Conservation (phyloP, 495 filamentous ascomycete species). For the Xylona heveae region DNA sequence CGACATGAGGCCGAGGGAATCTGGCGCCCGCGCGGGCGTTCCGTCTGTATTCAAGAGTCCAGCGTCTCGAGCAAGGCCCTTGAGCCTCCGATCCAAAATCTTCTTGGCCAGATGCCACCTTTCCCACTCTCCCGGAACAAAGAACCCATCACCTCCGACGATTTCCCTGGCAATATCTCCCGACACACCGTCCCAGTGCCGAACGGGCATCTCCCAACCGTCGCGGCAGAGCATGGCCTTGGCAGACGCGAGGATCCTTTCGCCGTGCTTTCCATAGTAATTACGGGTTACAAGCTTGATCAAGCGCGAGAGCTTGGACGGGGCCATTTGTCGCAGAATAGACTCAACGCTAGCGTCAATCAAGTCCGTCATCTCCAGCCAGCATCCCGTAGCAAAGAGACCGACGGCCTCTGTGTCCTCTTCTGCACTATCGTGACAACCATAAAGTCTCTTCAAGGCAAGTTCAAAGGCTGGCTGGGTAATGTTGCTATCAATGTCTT, state of each 20-base stretch:
- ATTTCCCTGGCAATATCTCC: conserved; percentile 34
- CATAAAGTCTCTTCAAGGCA: conserved; percentile 33
- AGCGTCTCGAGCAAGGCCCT: conserved; percentile 18
- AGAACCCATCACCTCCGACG: conserved; percentile 38
- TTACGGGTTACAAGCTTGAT: conserved; percentile 34
- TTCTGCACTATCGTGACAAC: conserved; percentile 22
- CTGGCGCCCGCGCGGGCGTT: conserved; percentile 14
- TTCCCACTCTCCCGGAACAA: conserved; percentile 33
- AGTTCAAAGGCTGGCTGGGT: conserved; percentile 34
- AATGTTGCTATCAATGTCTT: conserved; percentile 33
- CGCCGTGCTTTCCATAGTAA: conserved; percentile 34
- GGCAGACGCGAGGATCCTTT: conserved; percentile 29
- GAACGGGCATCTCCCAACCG: conserved; percentile 35
- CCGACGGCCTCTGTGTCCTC: conserved; percentile 32
- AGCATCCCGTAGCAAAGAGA: conserved; percentile 35
- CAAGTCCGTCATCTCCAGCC: conserved; percentile 36
- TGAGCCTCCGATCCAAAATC: conserved; percentile 29
- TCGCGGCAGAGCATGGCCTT: conserved; percentile 39
- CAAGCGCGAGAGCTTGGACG: conserved; percentile 21
- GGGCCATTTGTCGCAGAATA: conserved; percentile 29
- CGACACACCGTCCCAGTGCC: conserved; percentile 34
- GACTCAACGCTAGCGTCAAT: conserved; percentile 30
- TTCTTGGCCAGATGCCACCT: conserved; percentile 33
- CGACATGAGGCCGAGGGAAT: conserved; percentile 19
- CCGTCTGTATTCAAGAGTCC: conserved; percentile 18